Evolutionary conservation across 305 asterid genomes (phyloP).

Genomic region (Fraxinus baroniana): DNA sequence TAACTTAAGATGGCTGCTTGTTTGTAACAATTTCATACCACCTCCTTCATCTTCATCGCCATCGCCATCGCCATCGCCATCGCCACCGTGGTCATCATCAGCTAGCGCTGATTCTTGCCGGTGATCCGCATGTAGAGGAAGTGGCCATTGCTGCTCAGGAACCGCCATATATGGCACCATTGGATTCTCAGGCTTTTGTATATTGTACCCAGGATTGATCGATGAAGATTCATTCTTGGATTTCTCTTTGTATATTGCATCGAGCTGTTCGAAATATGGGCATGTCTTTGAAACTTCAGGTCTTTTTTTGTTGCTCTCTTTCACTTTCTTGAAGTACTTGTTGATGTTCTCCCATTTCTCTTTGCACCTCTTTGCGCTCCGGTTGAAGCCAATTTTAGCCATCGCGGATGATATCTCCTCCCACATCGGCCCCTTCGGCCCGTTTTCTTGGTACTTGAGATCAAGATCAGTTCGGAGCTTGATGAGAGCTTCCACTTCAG

Average conservation of each 20-base stretch:
- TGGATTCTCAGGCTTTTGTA: constrained; percentile 17
- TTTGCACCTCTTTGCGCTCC: constrained; percentile 78
- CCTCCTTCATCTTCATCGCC: constrained; percentile 14
- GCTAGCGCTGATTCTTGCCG: constrained; percentile 13
- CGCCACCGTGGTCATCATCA: constrained; percentile 30
- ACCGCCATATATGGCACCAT: constrained; percentile 45
- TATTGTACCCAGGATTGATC: not conserved
- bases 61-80: constrained; percentile 24
- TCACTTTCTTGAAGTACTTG: constrained; percentile 80
- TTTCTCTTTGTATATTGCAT: constrained; percentile 53
- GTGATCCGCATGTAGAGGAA: constrained; percentile 6
- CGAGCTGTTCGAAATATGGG: constrained; percentile 68
- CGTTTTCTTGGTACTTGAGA: constrained; percentile 54
- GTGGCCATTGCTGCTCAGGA: constrained; percentile 47
- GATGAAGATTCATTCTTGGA: constrained; percentile 22
- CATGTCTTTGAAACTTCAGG: constrained; percentile 81
- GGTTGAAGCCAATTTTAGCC: constrained; percentile 56
- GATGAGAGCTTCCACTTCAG: constrained; percentile 63
- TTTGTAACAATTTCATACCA: not conserved
- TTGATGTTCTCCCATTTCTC: constrained; percentile 93
- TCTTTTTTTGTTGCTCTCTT: constrained; percentile 71
- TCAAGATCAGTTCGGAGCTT: constrained; percentile 57
- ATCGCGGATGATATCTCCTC: constrained; percentile 68
- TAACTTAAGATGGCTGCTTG: not conserved
- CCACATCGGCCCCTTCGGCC: constrained; percentile 81